Base-by-base conservation (phyloP, 352 stramenopile genomes). In the Globisporangium solare region DNA sequence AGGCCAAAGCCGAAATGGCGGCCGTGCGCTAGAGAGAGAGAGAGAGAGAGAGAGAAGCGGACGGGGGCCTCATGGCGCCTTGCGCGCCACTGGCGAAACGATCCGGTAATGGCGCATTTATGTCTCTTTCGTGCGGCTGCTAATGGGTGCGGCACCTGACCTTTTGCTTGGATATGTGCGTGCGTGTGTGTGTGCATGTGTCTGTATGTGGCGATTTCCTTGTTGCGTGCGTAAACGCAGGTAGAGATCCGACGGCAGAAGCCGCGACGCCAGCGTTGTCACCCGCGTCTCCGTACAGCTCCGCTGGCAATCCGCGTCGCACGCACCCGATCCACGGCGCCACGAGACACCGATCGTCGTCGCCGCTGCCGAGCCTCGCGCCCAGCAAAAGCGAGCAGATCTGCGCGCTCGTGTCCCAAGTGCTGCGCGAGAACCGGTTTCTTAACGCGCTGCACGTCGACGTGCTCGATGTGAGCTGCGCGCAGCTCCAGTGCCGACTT, bases 401-500 rank as follows among this genome's bases (percentile, higher is more conserved):
- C 21, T 58, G 58, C n/a, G 15, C 42, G 1, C 13, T 55, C 13
- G 18, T 64, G 11, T 17, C n/a, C 0, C 50, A 41, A 1, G 58
- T 45, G 6, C 46, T 64, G 2, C 32, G 45, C 21, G 22, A 49
- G 10, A 17, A 54, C 39, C 15, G 21, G 0, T 2, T 12, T 3
- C 7, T 62, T 15, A 20, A 20, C 11, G 14, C 48, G 6, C 52
- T 56, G 11, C 12, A 21, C 11, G 21, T 66, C 24, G 54, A 61
- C 0, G 47, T 57, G 6, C 39, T 37, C 3, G 77, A 88, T n/a
- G 57, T 76, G 51, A 90, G 71, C 57, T 74, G 67, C n/a, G 68
- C 69, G 2, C 65, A 73, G 35, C 47, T 93, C 35, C 83, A 93
- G 60, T 81, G 79, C 20, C 65, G 64, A 18, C 53, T 92, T 5